A percentile compares a stretch with the other conserved stretches of the same genome.
Conservation (phyloP, 768 basidiomycete genomes). For the Suillus ampliporus region DNA sequence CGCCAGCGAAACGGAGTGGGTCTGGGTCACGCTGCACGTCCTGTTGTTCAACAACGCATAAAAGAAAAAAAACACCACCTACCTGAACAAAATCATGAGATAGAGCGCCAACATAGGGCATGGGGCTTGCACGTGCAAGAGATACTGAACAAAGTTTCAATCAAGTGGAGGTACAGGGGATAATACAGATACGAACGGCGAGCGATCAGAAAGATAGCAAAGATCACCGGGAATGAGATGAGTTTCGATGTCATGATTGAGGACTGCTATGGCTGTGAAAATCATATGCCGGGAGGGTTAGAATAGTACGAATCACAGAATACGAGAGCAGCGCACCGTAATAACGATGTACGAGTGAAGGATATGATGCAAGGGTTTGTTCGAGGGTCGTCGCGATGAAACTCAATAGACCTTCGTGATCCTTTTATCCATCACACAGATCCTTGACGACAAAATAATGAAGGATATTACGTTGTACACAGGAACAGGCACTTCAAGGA, state of each 20-base stretch:
- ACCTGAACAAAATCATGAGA: no score
- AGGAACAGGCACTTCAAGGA: background rate
- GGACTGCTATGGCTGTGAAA: background rate
- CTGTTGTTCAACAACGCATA: no score
- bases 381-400: background rate
- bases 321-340: background rate
- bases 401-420: background rate
- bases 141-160: background rate
- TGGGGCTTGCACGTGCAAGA: background rate
- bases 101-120: no score
- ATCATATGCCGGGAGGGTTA: background rate
- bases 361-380: background rate
- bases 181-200: background rate
- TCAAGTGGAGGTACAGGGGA: background rate
- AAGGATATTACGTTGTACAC: background rate
- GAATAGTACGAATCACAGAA: background rate
- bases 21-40: no score
- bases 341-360: background rate
- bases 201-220: background rate
- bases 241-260: background rate
- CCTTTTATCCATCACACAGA: background rate
- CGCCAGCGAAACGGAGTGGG: no score
- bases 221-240: background rate
- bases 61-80: no score
- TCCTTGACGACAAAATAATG: background rate